These are phyloP conservation scores for Trichosporon ovoides DNA, from an alignment of 1,284 basidiomycete genomes.

Conservation along the genomic window DNA sequence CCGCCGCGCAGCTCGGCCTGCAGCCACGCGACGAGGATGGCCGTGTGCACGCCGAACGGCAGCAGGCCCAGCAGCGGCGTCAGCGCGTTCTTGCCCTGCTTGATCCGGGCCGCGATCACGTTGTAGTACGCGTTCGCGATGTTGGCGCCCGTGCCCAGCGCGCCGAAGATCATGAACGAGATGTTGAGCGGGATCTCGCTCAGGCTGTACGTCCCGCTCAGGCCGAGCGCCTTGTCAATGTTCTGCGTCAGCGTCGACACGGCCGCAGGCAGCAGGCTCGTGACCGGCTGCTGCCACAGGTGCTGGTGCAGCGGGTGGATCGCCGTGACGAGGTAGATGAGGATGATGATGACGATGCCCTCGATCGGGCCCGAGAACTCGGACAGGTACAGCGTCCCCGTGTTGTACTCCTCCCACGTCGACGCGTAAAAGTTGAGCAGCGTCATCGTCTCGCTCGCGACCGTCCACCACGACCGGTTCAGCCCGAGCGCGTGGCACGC, in stretches of 20 bases:
- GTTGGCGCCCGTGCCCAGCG: slow-evolving; percentile 71
- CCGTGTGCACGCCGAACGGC: slow-evolving; percentile 68
- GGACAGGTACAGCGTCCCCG: slow-evolving; percentile 82
- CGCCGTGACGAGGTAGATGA: slow-evolving; percentile 70
- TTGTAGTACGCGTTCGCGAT: slow-evolving; percentile 74
- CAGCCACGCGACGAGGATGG: slow-evolving; percentile 74
- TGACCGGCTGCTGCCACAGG: slow-evolving; percentile 60
- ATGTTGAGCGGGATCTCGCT: slow-evolving; percentile 72
- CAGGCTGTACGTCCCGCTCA: slow-evolving; percentile 28
- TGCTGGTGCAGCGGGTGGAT: slow-evolving; percentile 57
- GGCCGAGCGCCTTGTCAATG: slow-evolving; percentile 31
- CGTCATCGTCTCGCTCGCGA: slow-evolving; percentile 76
- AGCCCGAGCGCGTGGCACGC: slow-evolving; percentile 80
- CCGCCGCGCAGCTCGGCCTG: slow-evolving; percentile 55
- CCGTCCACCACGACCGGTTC: slow-evolving; percentile 92
- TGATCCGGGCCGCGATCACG: slow-evolving; percentile 58
- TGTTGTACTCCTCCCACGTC: slow-evolving; percentile 94
- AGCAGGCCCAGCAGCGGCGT: slow-evolving; percentile 68
- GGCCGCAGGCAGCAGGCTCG: slow-evolving; percentile 29
- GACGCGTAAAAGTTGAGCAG: slow-evolving; percentile 87
- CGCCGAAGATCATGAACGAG: slow-evolving; percentile 76
- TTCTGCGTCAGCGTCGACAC: slow-evolving; percentile 18
- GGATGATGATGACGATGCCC: slow-evolving; percentile 82
- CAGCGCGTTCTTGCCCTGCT: slow-evolving; percentile 50
- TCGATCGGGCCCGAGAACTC: slow-evolving; percentile 94